Conservation (phyloP, 2,329 filamentous ascomycete species). For the Mycosphaerelloides madeirae region DNA sequence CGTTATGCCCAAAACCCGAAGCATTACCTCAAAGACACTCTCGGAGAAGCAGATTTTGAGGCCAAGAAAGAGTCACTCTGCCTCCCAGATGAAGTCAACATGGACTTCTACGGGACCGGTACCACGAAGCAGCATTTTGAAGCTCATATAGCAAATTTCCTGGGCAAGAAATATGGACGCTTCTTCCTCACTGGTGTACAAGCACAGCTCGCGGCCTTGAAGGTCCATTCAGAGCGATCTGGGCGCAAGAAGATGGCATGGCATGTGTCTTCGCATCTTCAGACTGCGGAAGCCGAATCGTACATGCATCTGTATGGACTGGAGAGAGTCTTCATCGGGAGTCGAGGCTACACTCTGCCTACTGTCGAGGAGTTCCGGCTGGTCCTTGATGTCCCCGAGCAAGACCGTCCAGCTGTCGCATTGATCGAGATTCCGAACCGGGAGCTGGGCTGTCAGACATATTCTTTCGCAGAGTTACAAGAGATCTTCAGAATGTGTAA, state of each 20-base stretch:
- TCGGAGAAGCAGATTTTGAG: conserved; percentile 14
- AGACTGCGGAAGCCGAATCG: conserved; percentile 14
- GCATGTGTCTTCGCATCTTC: conserved; percentile 22
- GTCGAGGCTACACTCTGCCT: conserved; percentile 7
- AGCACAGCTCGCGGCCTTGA: conserved; percentile 20
- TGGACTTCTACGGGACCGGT: conserved; percentile 19
- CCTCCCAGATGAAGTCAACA: conserved; percentile 14
- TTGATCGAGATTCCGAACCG: conserved; percentile 23
- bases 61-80: conserved; percentile 9
- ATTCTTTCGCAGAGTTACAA: conserved; percentile 17
- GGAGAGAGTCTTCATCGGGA: conserved; percentile 13
- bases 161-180: conserved; percentile 20
- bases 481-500: conserved; percentile 16
- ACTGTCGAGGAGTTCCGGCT: conserved; percentile 17
- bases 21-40: conserved; percentile 11
- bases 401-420: conserved; percentile 15
- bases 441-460: conserved; percentile 20
- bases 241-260: conserved; percentile 14
- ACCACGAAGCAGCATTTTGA: conserved; percentile 19
- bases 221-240: conserved; percentile 12
- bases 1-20: conserved; percentile 13
- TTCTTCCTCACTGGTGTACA: conserved; percentile 26
- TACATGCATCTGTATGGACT: conserved; percentile 17
- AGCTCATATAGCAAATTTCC: conserved; percentile 16
- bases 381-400: conserved; percentile 6